phyloP scores from a whole-genome alignment of 2,329 filamentous ascomycete species.

The Pseudogymnoascus sp. region DNA sequence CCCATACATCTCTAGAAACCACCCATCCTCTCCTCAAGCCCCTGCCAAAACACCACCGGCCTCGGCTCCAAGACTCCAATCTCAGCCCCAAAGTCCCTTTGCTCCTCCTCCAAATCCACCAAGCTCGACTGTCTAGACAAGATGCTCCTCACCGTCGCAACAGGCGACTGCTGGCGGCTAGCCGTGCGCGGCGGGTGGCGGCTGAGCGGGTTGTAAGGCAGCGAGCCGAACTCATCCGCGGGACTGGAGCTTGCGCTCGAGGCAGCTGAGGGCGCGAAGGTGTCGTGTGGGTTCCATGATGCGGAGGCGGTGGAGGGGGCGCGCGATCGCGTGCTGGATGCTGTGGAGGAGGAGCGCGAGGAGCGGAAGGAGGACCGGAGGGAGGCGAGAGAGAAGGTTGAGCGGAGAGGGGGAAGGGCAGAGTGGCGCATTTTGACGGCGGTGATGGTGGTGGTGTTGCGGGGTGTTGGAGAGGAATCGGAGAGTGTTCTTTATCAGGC shows the following conservation, averaged over 20 bases:
- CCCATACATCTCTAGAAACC: neutral
- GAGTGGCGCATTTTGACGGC: constrained; percentile 24
- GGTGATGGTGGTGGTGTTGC: constrained; percentile 9
- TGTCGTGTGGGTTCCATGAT: neutral
- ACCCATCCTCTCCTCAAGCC: constrained; percentile 52
- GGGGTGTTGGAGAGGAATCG: neutral
- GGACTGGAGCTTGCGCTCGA: neutral
- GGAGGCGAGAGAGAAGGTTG: constrained; percentile 41
- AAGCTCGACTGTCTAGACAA: constrained; percentile 52
- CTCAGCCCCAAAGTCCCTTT: constrained; percentile 44
- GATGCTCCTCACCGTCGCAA: constrained; percentile 51
- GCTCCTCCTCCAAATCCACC: constrained; percentile 51
- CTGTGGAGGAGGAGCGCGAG: constrained; percentile 33
- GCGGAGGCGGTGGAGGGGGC: constrained; percentile 38
- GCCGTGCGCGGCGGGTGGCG: neutral
- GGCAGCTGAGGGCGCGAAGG: neutral
- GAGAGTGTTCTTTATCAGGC: neutral
- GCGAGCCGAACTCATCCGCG: neutral
- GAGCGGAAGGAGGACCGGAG: constrained; percentile 49
- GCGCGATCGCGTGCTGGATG: constrained; percentile 29
- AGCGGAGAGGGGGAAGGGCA: constrained; percentile 27
- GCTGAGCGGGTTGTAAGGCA: neutral
- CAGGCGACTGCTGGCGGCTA: constrained; percentile 27
- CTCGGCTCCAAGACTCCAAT: constrained; percentile 54
- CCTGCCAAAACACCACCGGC: constrained; percentile 57